Conservation (phyloP, 225 moss, liverwort and hornwort genomes). For the Sphagnum tenellum region DNA sequence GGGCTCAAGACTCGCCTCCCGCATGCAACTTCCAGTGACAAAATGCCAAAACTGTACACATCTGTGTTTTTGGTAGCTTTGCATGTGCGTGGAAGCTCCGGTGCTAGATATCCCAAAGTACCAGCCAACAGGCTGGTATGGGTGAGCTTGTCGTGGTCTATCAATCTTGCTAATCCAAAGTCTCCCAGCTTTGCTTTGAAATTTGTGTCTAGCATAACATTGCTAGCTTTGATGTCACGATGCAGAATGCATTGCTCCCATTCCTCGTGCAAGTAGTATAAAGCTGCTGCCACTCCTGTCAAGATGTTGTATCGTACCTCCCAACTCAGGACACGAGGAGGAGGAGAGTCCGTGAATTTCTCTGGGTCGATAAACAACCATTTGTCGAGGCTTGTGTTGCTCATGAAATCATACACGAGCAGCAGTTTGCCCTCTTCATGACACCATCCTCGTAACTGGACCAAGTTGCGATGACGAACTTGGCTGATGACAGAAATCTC, state of each 20-base stretch:
- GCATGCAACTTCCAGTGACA: constrained; percentile 62
- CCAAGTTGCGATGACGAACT: constrained; percentile 50
- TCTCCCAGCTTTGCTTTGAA: constrained; percentile 49
- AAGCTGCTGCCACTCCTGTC: constrained; percentile 32
- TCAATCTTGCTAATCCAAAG: constrained; percentile 48
- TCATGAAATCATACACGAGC: constrained; percentile 48
- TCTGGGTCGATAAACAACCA: constrained; percentile 20
- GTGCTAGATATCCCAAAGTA: constrained; percentile 58
- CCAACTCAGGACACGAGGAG: constrained; percentile 24
- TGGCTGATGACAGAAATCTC: constrained; percentile 52
- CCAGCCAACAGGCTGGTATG: constrained; percentile 44
- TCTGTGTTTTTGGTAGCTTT: constrained; percentile 56
- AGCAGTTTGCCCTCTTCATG: constrained; percentile 8
- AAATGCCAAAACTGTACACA: constrained; percentile 74
- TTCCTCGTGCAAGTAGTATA: constrained; percentile 55
- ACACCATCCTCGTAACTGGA: constrained; percentile 26
- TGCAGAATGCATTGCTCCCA: constrained; percentile 57
- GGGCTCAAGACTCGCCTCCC: constrained; percentile 43
- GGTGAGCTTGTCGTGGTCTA: constrained; percentile 48
- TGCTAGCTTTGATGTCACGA: constrained; percentile 51
- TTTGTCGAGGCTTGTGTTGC: constrained; percentile 39
- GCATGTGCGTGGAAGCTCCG: constrained; percentile 44
- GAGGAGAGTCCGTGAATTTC: background rate
- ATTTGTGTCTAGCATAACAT: constrained; percentile 37
- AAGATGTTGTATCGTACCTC: constrained; percentile 32